Base-by-base conservation (phyloP, 495 filamentous ascomycete genomes). In the Beverwykella pulmonaria region DNA sequence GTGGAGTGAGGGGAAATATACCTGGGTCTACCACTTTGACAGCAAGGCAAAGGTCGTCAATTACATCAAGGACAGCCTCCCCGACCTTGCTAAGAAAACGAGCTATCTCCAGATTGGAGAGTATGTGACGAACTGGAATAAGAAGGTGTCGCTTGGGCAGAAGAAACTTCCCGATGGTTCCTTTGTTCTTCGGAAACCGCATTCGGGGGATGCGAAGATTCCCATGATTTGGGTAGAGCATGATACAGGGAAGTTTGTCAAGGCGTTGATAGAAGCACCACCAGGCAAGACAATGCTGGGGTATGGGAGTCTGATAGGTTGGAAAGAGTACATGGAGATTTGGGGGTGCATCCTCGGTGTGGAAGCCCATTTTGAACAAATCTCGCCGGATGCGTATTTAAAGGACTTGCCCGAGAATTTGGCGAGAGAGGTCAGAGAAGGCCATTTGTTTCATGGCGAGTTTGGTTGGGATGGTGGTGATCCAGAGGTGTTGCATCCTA, bases 1-100 rank as follows among this genome's bases (percentile, higher is more conserved):
- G 34, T 61, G 68, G 34, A 52, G 59, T 0, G 53, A 67, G 8
- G 71, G 69, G 2, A 67, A 74, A 23, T 32, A 29, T n/a, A 22
- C 44, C 15, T 44, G 39, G 39, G 70, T 75, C n/a, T 68, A 73
- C 6, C 73, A 76, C 61, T 72, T 70, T 20, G 72, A 77, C 27
- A 65, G 63, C 57, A 78, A 78, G 44, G 64, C 58, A 22, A 25
- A 50, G 2, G 71, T 74, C 1, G 76, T 75, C 55, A 72, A 68
- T 12, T 63, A 61, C 26, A 77, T 78, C 63, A 64, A 62, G 55
- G 17, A 14, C 19, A 66, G 71, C 20, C 41, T 69, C n/a, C 50
- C 60, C 1, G 52, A 74, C 9, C 53, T 75, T 10, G 58, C 69
- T 7, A 71, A 62, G 44, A 72, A 67, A 46, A 75, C 67, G 39